Evolutionary conservation across 148 eudicot genomes (phyloP).

Genomic region (Bassia scoparia): DNA sequence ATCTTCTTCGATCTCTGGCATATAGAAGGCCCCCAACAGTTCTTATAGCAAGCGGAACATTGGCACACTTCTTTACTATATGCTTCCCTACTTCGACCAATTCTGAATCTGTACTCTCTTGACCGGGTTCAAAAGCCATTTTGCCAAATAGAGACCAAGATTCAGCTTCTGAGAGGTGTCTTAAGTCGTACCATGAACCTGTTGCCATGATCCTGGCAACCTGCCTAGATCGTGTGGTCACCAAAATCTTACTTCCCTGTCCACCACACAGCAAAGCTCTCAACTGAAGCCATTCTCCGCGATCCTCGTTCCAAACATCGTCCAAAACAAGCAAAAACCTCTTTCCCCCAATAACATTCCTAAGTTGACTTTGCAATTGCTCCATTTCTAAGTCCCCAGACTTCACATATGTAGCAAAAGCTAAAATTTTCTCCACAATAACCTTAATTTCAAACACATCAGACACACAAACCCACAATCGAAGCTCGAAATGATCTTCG

Average conservation of each 20-base stretch:
- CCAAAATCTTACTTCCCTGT: slow-evolving; percentile 18
- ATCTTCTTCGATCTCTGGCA: slow-evolving; percentile 3
- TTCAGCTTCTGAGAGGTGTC: slow-evolving; percentile 10
- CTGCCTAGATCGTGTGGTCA: slow-evolving; percentile 15
- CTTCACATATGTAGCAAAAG: neutral
- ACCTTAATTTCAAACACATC: slow-evolving; percentile 2
- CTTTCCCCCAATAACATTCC: neutral
- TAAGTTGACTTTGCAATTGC: slow-evolving; percentile 8
- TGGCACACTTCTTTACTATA: slow-evolving; percentile 17
- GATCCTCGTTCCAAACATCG: slow-evolving; percentile 21
- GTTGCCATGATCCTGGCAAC: slow-evolving; percentile 16
- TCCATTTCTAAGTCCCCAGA: slow-evolving; percentile 9
- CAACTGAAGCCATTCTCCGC: slow-evolving; percentile 24
- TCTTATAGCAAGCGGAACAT: slow-evolving; percentile 18
- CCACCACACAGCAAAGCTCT: slow-evolving; percentile 14
- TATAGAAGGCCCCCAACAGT: slow-evolving; percentile 11
- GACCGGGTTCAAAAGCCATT: slow-evolving; percentile 2
- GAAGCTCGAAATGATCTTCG: neutral
- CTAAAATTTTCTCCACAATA: slow-evolving; percentile 13
- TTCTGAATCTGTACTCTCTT: neutral
- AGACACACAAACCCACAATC: slow-evolving; percentile 21
- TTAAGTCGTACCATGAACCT: neutral
- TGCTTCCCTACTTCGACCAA: slow-evolving; percentile 20
- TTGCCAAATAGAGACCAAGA: slow-evolving; percentile 16
- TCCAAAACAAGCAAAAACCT: slow-evolving; percentile 26